Evolutionary conservation across 108 stramenopile species (phyloP).

Genomic region (Fistulifera solaris): DNA sequence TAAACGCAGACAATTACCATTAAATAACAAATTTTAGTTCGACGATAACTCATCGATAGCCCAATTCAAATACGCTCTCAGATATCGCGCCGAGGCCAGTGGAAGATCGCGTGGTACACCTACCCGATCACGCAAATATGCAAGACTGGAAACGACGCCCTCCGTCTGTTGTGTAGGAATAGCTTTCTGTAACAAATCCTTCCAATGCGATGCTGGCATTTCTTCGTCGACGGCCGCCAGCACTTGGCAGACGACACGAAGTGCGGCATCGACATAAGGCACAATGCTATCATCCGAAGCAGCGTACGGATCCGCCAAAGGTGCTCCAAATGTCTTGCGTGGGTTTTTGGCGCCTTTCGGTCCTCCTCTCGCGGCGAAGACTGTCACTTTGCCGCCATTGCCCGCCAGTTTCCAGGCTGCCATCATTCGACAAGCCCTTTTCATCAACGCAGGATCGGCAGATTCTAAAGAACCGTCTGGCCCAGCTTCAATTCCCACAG

Average conservation of each 20-base stretch:
- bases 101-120: conserved; percentile 78
- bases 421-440: conserved; percentile 55
- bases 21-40: background rate
- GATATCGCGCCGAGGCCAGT: conserved; percentile 59
- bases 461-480: conserved; percentile 56
- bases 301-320: conserved; percentile 78
- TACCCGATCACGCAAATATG: conserved; percentile 67
- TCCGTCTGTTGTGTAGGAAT: conserved; percentile 29
- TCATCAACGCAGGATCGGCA: conserved; percentile 37
- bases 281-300: conserved; percentile 35
- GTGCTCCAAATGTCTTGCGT: conserved; percentile 71
- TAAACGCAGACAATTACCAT: no score
- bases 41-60: conserved; percentile 46
- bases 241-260: conserved; percentile 45
- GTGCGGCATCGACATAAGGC: conserved; percentile 44
- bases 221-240: conserved; percentile 32
- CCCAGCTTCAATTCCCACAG: conserved; percentile 40
- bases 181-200: conserved; percentile 14
- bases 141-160: conserved; percentile 50
- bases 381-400: conserved; percentile 42
- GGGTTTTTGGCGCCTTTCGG: conserved; percentile 62
- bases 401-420: conserved; percentile 76
- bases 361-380: conserved; percentile 72
- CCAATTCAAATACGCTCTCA: conserved; percentile 76
- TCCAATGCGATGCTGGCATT: background rate